Evolutionary conservation across 2,329 filamentous ascomycete species (phyloP).

Genomic region (Epicoccum sorghinum): DNA sequence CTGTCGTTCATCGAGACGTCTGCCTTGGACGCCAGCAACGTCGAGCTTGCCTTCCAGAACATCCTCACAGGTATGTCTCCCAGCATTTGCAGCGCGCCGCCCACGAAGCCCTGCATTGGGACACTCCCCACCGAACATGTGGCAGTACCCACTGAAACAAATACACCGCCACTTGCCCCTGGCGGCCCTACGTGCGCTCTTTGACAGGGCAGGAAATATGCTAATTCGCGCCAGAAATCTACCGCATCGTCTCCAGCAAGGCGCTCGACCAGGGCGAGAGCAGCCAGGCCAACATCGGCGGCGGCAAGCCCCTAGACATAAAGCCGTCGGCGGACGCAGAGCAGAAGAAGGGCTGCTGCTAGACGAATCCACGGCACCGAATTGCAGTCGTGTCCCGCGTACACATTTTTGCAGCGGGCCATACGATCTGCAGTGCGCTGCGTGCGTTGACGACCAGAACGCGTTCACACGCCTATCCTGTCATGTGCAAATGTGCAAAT

Average conservation of each 20-base stretch:
- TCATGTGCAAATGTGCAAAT: constrained; percentile 27
- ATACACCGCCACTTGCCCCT: constrained; percentile 9
- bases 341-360: constrained; percentile 83
- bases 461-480: background rate
- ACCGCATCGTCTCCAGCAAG: constrained; percentile 98
- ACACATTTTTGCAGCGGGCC: constrained; percentile 6
- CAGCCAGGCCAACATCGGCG: constrained; percentile 77
- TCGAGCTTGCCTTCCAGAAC: constrained; percentile 99
- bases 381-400: constrained; percentile 1
- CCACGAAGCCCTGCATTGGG: background rate
- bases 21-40: constrained; percentile 97
- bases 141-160: no score
- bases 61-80: constrained; percentile 84
- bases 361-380: constrained; percentile 42
- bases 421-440: constrained; percentile 9
- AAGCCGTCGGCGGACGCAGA: constrained; percentile 83
- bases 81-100: no score
- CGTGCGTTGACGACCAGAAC: constrained; percentile 25
- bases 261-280: constrained; percentile 88
- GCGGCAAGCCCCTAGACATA: constrained; percentile 77
- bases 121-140: no score
- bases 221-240: constrained; percentile 74
- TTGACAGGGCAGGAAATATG: background rate
- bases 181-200: background rate
- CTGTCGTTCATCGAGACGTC: constrained; percentile 99